Conservation (phyloP, 2,329 filamentous ascomycete genomes). For the Bipolaris zeicola region DNA sequence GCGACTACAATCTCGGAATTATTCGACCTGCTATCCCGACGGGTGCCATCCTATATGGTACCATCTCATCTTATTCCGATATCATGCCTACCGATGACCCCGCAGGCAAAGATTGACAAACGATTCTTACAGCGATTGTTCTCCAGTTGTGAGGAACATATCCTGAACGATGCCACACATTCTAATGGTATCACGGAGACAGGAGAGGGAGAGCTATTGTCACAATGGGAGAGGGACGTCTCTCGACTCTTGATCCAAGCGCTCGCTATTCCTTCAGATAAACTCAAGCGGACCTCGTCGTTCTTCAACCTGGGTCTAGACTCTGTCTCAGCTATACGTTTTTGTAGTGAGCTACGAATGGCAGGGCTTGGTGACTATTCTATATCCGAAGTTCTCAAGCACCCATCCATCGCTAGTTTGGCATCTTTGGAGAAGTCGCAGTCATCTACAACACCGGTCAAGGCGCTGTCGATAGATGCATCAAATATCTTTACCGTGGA, state of each 20-base stretch:
- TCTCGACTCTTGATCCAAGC: conserved; percentile 60
- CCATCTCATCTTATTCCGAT: conserved; percentile 76
- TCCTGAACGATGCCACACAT: conserved; percentile 53
- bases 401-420: conserved; percentile 69
- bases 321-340: conserved; percentile 77
- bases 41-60: conserved; percentile 77
- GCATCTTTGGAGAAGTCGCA: conserved; percentile 33
- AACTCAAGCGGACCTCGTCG: conserved; percentile 69
- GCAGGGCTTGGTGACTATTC: conserved; percentile 58
- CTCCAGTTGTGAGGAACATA: conserved; percentile 50
- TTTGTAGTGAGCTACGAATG: conserved; percentile 64
- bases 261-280: conserved; percentile 52
- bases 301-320: conserved; percentile 82
- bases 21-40: conserved; percentile 60
- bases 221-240: conserved; percentile 61
- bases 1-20: conserved; percentile 49
- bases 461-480: background rate
- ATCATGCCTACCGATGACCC: conserved; percentile 69
- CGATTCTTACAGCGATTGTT: conserved; percentile 58
- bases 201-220: conserved; percentile 55
- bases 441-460: background rate
- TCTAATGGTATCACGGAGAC: conserved; percentile 39
- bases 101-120: conserved; percentile 76
- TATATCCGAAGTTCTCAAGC: conserved; percentile 72
- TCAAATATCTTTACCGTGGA: conserved; percentile 20